Evolutionary conservation across 192 early-diverging fungal species (phyloP), one percentile per base, ranked within the genome.

Genomic region (Backusella macrospora): DNA sequence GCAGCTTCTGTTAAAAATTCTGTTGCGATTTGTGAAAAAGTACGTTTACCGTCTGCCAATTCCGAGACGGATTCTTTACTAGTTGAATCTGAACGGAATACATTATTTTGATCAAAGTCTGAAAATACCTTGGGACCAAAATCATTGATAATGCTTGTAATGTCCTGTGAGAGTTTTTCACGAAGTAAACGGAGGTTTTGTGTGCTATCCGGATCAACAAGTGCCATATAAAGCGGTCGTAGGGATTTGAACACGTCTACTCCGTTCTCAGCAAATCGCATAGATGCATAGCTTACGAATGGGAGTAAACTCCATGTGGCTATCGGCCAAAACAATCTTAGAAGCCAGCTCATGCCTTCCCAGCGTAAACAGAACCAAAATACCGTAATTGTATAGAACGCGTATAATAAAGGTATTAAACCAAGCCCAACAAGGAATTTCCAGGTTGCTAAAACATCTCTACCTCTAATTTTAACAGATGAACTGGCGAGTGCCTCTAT

Each of bases 381-480:
- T 7, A 91, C 87, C 18, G 93, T 67, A 38, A 92, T 67, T 4
- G 91, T 86, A 76, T 95, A 95, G 0, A 86, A 72, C 4, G 87
- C 84, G 76, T 95, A 95, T 34, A 93, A 81, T 12, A 85, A 70
- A 5, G 95, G 95, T 40, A 91, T 87, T 29, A 96, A 82, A 0
- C 88, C 94, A 37, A 93, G 77, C 16, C 88, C 90, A 29, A 95
- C 90, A 15, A 96, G 79, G 23, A 96, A 85, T 80, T 98, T 98
- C 98, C 97, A 98, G 3, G 98, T 98, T 0, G 94, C 95, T 15
- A 99, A 83, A 15, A 99, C 98, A 76, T 99, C 98, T 64, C 92
- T 87, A 29, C 95, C 98, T 70, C 90, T 89, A 78, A 99, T 91
- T 76, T 99, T 99, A 47, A 99, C 96, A 18, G 89, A 92, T 10